A percentile compares a stretch with the other conserved stretches of the same genome.
Conservation (phyloP, 176 grass and related monocot genomes). For the Pharus latifolius region DNA sequence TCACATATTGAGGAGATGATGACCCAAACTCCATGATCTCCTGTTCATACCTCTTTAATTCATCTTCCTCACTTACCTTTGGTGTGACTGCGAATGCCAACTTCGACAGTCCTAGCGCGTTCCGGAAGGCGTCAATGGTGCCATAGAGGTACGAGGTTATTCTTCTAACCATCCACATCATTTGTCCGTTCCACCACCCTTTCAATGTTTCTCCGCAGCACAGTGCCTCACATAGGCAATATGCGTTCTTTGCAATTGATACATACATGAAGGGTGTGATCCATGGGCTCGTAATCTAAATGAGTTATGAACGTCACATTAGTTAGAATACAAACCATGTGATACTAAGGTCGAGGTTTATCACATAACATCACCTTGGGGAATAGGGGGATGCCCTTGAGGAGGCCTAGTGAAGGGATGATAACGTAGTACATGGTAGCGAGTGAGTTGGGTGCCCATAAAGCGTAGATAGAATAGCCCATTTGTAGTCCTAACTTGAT, state of each 20-base stretch:
- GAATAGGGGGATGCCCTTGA: slow-evolving; percentile 55
- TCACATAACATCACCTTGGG: slow-evolving; percentile 39
- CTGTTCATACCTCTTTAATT: slow-evolving; percentile 49
- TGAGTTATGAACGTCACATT: neutral
- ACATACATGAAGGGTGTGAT: slow-evolving; percentile 53
- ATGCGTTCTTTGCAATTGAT: slow-evolving; percentile 16
- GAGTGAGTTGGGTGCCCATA: slow-evolving; percentile 58
- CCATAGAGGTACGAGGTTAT: slow-evolving; percentile 53
- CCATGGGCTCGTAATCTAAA: slow-evolving; percentile 48
- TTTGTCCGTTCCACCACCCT: slow-evolving; percentile 74
- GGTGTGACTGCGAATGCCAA: slow-evolving; percentile 45
- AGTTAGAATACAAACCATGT: neutral
- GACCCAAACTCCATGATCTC: slow-evolving; percentile 75
- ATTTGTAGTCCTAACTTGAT: slow-evolving; percentile 50
- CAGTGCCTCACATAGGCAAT: slow-evolving; percentile 41
- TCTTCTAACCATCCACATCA: slow-evolving; percentile 61
- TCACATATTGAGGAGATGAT: slow-evolving; percentile 36
- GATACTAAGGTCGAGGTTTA: neutral
- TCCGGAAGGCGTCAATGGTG: slow-evolving; percentile 23
- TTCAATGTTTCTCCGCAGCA: slow-evolving; percentile 31
- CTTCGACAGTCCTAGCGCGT: slow-evolving; percentile 34
- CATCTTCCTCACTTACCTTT: slow-evolving; percentile 41
- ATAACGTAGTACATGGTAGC: slow-evolving; percentile 51
- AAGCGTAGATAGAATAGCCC: slow-evolving; percentile 35
- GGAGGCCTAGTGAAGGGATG: slow-evolving; percentile 58